Conservation (phyloP, 148 eudicot species). For the Vaccinium darrowii region DNA sequence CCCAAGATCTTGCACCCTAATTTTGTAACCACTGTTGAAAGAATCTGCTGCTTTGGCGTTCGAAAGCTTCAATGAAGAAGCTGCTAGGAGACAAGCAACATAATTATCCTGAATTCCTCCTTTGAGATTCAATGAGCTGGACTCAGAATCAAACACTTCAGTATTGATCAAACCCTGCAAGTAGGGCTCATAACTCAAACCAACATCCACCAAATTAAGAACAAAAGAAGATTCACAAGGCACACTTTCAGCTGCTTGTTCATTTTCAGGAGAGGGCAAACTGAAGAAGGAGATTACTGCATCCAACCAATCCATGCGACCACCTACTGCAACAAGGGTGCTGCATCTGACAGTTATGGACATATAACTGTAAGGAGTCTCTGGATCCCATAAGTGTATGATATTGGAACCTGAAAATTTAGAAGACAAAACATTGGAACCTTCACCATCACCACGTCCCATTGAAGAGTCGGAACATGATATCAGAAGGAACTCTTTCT, state of each 20-base stretch:
- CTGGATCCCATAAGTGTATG: slow-evolving; percentile 62
- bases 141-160: slow-evolving; percentile 28
- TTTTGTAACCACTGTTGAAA: slow-evolving; percentile 43
- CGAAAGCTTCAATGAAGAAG: slow-evolving; percentile 66
- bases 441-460: slow-evolving; percentile 95
- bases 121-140: slow-evolving; percentile 27
- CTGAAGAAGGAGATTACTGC: slow-evolving; percentile 59
- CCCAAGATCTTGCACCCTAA: slow-evolving; percentile 72
- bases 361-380: slow-evolving; percentile 39
- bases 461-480: slow-evolving; percentile 61
- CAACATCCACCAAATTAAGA: slow-evolving; percentile 70
- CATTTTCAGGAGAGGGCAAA: slow-evolving; percentile 52
- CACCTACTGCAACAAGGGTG: slow-evolving; percentile 77
- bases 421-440: slow-evolving; percentile 75
- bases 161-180: slow-evolving; percentile 21
- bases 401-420: slow-evolving; percentile 71
- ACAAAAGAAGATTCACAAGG: slow-evolving; percentile 52
- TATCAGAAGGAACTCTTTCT: slow-evolving; percentile 60
- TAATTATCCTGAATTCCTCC: slow-evolving; percentile 30
- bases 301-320: slow-evolving; percentile 91
- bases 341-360: slow-evolving; percentile 68
- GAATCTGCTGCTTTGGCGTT: slow-evolving; percentile 38
- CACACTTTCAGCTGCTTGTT: slow-evolving; percentile 30
- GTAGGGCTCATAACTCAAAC: slow-evolving; percentile 90
- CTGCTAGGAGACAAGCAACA: slow-evolving; percentile 76